These are phyloP conservation scores for Paraurostyla sp. DNA, from an alignment of 73 alveolate genomes.

Conservation along the genomic window DNA sequence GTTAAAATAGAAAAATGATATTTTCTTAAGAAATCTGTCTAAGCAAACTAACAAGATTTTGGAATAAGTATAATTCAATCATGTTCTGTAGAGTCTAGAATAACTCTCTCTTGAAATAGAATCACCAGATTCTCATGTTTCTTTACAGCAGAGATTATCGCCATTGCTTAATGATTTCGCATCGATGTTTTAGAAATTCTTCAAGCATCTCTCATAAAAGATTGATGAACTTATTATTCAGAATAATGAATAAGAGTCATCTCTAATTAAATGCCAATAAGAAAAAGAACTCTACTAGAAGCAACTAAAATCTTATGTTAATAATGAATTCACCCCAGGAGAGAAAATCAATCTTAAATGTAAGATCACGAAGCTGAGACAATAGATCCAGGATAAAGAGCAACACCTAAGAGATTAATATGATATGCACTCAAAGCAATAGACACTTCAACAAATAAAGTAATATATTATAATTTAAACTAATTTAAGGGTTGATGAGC, in stretches of 20 bases:
- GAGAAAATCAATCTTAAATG: neutral
- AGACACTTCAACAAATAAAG: neutral
- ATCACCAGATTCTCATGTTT: no score
- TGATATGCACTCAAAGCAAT: neutral
- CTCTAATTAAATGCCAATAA: no score
- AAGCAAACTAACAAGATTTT: no score
- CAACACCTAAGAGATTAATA: neutral
- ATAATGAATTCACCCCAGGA: neutral
- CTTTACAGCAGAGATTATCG: no score
- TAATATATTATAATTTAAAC: neutral
- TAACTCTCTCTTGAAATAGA: neutral
- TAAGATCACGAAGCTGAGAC: neutral
- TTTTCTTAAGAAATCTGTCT: no score
- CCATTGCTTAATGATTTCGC: neutral
- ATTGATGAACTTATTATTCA: neutral
- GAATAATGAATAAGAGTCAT: neutral
- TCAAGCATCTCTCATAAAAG: neutral
- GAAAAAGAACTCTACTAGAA: neutral
- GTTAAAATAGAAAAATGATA: no score
- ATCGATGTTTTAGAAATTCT: neutral
- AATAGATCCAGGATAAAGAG: neutral
- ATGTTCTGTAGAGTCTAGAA: neutral
- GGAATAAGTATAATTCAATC: neutral
- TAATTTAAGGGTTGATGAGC: constrained; percentile 8
- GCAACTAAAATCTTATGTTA: neutral